Base-by-base conservation (phyloP, 495 filamentous ascomycete species). In the Melanomma pulvis-pyrius region DNA sequence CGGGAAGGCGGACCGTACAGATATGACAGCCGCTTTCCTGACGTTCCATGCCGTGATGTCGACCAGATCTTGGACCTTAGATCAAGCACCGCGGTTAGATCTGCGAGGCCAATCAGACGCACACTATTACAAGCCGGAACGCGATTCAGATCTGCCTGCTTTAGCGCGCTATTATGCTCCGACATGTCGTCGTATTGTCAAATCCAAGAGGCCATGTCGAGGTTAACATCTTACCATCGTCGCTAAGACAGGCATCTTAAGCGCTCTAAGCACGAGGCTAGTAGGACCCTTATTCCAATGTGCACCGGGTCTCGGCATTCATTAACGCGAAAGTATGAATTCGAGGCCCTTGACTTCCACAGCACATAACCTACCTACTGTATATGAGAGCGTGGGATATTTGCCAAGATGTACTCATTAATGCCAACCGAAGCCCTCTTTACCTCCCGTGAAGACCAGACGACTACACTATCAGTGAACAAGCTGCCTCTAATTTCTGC, bases 81-180 rank as follows among this genome's bases (percentile, higher is more conserved):
- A 44, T 41, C 34, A 55, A 55, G 41, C 59, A 19, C 62, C 53
- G 39, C 49, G 53, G 44, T 13, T 56, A 36, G 63, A 66, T 66
- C 55, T 46, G 56, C 46, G 29, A 13, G 47, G 8, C 63, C 63
- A 66, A 66, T 66, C 63, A 66, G 25, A 21, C 21, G 44, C 11
- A 11, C n/a, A 11, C 2, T 15, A 58, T 34, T 58, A 51, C 8
- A 24, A 17, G 24, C 28, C 39, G 53, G 8, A 12, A 19, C 48
- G 39, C 61, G 19, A 64, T 56, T 64, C 61, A 56, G 15, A 46
- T 34, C 12, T 12, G 12, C 12, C 30, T 5, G 30, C 5, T 34
- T 5, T 34, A 34, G 30, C 30, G 30, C 30, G 30, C 39, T 44
- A 15, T 44, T 6, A 44, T 44, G 39, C 6, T 36, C n/a, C n/a